Base-by-base conservation (phyloP, 2,329 filamentous ascomycete species). In the Alternaria ethzedia region DNA sequence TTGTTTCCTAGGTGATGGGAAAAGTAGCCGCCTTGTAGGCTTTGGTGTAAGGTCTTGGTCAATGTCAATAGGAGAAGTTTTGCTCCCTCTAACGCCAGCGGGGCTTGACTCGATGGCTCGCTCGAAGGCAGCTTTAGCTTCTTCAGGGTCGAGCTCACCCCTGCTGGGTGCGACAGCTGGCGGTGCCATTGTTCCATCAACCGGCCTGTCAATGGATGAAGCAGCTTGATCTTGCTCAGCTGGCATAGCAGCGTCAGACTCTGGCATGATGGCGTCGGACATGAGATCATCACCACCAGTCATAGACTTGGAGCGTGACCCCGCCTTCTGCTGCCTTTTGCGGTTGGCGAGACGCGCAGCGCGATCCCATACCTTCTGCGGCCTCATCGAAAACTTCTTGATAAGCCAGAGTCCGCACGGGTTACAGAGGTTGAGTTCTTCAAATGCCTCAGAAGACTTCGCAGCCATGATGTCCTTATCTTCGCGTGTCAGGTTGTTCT, bases 321-420 rank as follows among this genome's bases (percentile, higher is more conserved):
- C 66, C 28, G 63, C 58, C 41, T 63, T 81, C 21, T 68, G 70
- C 30, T 72, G 75, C 54, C 72, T 71, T 60, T 74, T 76, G 17
- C 72, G 71, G 57, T 77, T 75, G 88, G 65, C 54, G 12, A 57
- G 56, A 17, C 92, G 65, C 26, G 66, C 65, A 9, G 69, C 50
- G 49, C 75, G 75, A 57, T 91, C 90, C 95, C 95, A 99, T 68
- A 90, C 89, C 64, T 95, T 89, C 57, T 89, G 84, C 3, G 96
- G 96, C 9, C 96, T 90, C 83, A 97, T 96, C 23, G 83, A 86
- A 75, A 92, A 93, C 80, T 91, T 93, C 75, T 97, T 98, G 64
- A 90, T 89, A 71, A 99, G 90, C 93, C 94, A 99, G 45, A 99
- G 89, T 17, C 96, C 96, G 78, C 96, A 99, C 62, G 95, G 94